Percentiles rank a stretch among this genome's conserved stretches.
phyloP scores from a whole-genome alignment of 129 eudicot genomes.

The Artemisia annua region DNA sequence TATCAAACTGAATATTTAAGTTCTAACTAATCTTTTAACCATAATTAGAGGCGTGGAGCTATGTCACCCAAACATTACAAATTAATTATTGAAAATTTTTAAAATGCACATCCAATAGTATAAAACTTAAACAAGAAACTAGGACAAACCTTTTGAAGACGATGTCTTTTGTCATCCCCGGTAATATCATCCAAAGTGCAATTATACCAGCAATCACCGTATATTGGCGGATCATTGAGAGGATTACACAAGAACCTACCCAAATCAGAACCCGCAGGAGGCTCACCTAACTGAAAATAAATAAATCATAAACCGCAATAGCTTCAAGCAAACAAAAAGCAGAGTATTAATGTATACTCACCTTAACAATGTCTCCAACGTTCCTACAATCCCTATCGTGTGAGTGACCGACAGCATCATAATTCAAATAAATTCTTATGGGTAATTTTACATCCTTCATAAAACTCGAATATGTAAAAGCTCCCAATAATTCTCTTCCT shows the following conservation, averaged over 20 bases:
- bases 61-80: background rate
- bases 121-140: background rate
- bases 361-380: conserved; percentile 91
- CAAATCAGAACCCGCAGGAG: conserved; percentile 55
- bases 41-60: background rate
- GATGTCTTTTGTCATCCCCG: conserved; percentile 79
- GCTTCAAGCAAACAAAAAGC: conserved; percentile 15
- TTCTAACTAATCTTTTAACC: background rate
- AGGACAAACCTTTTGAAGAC: conserved; percentile 73
- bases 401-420: conserved; percentile 97
- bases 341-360: conserved; percentile 22
- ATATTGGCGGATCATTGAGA: conserved; percentile 72
- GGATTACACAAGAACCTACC: conserved; percentile 70
- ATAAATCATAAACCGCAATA: conserved; percentile 4
- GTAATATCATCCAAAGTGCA: conserved; percentile 89
- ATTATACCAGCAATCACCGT: conserved; percentile 92
- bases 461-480: conserved; percentile 29
- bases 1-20: background rate
- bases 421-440: conserved; percentile 82
- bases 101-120: background rate
- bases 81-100: background rate
- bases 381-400: conserved; percentile 89
- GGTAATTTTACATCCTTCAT: conserved; percentile 58
- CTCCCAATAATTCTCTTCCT: conserved; percentile 73
- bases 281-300: conserved; percentile 79